A percentile compares a stretch with the other conserved stretches of the same genome.
phyloP scores from a whole-genome alignment of 441 rosid species.

The Biscutella laevigata region DNA sequence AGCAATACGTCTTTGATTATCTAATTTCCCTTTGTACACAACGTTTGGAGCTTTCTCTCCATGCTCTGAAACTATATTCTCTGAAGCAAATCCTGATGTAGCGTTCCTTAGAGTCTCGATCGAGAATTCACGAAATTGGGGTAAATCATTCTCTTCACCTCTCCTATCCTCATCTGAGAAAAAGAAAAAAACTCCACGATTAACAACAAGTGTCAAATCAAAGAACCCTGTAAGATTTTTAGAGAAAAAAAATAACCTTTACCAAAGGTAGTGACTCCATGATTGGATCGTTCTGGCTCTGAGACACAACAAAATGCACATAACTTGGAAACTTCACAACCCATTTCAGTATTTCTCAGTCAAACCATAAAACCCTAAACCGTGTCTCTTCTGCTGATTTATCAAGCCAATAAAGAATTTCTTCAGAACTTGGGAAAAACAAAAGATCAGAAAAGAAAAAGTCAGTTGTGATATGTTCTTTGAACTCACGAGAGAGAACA shows the following conservation, averaged over 20 bases:
- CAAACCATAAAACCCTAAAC: constrained; percentile 27
- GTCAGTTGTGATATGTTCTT: too few species aligned
- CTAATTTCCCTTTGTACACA: constrained; percentile 60
- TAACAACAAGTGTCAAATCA: neutral
- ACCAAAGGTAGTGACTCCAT: constrained; percentile 55
- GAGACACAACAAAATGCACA: constrained; percentile 60
- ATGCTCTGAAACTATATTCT: constrained; percentile 67
- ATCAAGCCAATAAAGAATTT: constrained; percentile 9
- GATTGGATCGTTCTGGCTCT: constrained; percentile 50
- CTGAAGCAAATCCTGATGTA: constrained; percentile 59
- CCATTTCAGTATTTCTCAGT: constrained; percentile 39
- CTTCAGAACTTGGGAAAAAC: too few species aligned
- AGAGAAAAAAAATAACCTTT: neutral
- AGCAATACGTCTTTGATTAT: constrained; percentile 55
- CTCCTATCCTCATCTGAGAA: constrained; percentile 46
- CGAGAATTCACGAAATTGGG: constrained; percentile 67
- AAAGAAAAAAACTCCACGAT: neutral
- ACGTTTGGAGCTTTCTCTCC: constrained; percentile 76
- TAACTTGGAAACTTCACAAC: constrained; percentile 59
- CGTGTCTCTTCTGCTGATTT: neutral
- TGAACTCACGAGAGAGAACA: too few species aligned
- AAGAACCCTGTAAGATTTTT: neutral
- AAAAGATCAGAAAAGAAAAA: too few species aligned
- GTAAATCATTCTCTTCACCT: constrained; percentile 40
- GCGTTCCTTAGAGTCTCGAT: constrained; percentile 64